A percentile compares a stretch with the other conserved stretches of the same genome.
Conservation (phyloP, 1,284 basidiomycete species). For the Leccinum subrobustum region DNA sequence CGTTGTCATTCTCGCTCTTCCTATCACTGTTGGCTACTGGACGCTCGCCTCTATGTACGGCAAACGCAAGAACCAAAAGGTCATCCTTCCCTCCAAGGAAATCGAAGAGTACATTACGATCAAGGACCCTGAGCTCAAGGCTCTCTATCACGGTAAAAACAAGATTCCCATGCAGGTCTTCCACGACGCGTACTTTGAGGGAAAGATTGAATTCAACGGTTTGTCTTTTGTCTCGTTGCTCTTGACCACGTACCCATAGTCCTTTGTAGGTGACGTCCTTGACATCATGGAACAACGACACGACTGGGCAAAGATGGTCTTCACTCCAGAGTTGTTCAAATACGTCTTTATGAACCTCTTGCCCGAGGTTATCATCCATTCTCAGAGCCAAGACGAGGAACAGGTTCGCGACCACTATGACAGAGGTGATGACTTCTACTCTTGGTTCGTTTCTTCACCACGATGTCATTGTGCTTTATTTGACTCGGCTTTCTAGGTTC, state of each 20-base stretch:
- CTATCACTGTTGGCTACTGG: constrained; percentile 90
- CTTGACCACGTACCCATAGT: constrained; percentile 10
- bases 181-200: constrained; percentile 97
- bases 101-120: constrained; percentile 91
- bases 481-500: constrained; percentile 55
- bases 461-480: neutral
- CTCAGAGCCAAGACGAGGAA: constrained; percentile 88
- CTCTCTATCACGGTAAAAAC: constrained; percentile 75
- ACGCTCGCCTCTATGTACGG: constrained; percentile 83
- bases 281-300: constrained; percentile 93
- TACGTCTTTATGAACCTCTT: constrained; percentile 89
- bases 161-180: constrained; percentile 99
- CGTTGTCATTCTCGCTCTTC: constrained; percentile 71
- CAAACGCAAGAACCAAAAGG: constrained; percentile 83
- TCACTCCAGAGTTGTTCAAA: constrained; percentile 89
- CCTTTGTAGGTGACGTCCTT: constrained; percentile 76
- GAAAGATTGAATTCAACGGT: constrained; percentile 95
- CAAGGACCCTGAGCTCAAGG: constrained; percentile 80
- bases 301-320: constrained; percentile 92
- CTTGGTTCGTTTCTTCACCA: constrained; percentile 52
- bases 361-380: constrained; percentile 93
- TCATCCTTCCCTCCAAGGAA: constrained; percentile 81
- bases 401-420: constrained; percentile 98
- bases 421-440: constrained; percentile 94
- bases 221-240: constrained; percentile 3